Percentiles rank a stretch among this genome's conserved stretches.
These are phyloP conservation scores for Fusarium sp. DNA, from an alignment of 2,329 filamentous ascomycete species.

Conservation along the genomic window DNA sequence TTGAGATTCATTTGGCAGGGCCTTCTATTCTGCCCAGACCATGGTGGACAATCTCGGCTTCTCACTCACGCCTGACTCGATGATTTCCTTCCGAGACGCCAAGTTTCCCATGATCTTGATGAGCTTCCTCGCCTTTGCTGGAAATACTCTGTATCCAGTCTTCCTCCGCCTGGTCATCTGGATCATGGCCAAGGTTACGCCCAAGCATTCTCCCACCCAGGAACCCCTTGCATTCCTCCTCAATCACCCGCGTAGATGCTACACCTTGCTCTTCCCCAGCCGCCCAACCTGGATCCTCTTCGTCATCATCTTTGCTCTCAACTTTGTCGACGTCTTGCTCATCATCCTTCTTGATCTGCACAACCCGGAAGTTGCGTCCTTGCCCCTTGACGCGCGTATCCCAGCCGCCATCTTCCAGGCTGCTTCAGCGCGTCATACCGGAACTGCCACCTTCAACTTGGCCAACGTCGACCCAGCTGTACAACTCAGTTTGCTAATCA, in stretches of 20 bases:
- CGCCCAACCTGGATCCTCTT: conserved; percentile 68
- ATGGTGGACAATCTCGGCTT: conserved; percentile 64
- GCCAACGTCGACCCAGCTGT: conserved; percentile 62
- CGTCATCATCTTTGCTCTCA: conserved; percentile 60
- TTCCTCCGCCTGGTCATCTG: conserved; percentile 68
- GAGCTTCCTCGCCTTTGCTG: conserved; percentile 59
- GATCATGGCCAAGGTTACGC: conserved; percentile 59
- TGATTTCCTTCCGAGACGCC: conserved; percentile 59
- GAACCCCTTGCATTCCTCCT: conserved; percentile 66
- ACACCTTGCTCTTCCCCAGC: conserved; percentile 69
- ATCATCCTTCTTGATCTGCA: conserved; percentile 62
- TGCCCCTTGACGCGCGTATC: conserved; percentile 51
- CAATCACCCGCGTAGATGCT: conserved; percentile 70
- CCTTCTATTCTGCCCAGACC: conserved; percentile 60
- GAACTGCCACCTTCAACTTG: conserved; percentile 61
- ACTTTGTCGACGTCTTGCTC: conserved; percentile 64
- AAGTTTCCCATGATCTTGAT: conserved; percentile 57
- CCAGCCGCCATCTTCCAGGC: conserved; percentile 70
- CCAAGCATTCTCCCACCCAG: conserved; percentile 48
- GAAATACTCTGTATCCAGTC: conserved; percentile 67
- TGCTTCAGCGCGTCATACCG: conserved; percentile 57
- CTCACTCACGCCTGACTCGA: conserved; percentile 64
- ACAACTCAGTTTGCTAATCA: conserved; percentile 68
- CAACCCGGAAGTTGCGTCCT: conserved; percentile 57
- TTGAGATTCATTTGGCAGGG: no score